Conservation (phyloP, 1,284 basidiomycete species). For the Microbotryomycetes sp. region DNA sequence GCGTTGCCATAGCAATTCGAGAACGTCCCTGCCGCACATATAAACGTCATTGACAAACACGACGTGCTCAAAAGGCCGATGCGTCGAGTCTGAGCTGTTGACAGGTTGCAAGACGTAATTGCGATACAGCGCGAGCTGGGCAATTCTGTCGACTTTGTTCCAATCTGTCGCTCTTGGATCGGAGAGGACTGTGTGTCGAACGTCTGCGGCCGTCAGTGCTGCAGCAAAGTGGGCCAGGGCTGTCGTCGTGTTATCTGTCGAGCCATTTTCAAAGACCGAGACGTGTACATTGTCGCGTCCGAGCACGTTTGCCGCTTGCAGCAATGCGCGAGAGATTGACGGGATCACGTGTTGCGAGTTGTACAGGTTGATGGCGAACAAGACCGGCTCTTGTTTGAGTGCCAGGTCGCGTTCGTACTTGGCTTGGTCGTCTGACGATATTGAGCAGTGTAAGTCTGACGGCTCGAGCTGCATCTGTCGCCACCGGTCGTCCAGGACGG, state of each 20-base stretch:
- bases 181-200: conserved; percentile 16
- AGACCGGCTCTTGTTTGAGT: conserved; percentile 4
- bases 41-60: conserved; percentile 47
- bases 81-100: conserved; percentile 30
- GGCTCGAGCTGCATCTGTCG: neutral
- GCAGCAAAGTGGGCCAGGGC: conserved; percentile 25
- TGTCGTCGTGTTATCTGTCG: conserved; percentile 31
- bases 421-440: neutral
- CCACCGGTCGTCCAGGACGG: neutral
- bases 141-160: conserved; percentile 27
- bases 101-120: conserved; percentile 44
- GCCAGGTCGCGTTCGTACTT: neutral
- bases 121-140: conserved; percentile 44
- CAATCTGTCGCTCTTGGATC: conserved; percentile 24
- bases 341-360: conserved; percentile 33
- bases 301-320: conserved; percentile 25
- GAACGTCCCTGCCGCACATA: conserved; percentile 41
- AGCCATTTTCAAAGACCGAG: conserved; percentile 38
- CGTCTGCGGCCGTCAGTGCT: conserved; percentile 9
- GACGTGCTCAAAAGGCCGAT: conserved; percentile 39
- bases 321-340: conserved; percentile 30
- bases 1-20: conserved; percentile 45
- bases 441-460: neutral
- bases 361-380: conserved; percentile 36
- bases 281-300: conserved; percentile 31